Conservation (phyloP, 2,329 filamentous ascomycete species). For the Ceratocystis cacaofunesta region DNA sequence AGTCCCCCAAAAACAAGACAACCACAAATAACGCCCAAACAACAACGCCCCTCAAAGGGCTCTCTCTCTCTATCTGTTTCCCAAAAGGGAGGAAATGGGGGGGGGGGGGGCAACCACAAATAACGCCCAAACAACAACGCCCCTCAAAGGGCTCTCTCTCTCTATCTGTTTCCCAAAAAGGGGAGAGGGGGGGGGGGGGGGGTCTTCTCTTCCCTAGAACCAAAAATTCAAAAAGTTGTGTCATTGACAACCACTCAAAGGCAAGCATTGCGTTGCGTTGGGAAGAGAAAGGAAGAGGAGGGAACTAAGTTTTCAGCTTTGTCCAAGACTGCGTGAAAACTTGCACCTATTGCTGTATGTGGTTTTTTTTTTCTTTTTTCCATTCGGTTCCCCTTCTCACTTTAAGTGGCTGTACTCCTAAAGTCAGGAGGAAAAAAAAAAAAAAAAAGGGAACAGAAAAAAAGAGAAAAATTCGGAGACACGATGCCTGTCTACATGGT, state of each 20-base stretch:
- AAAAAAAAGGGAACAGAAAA: background rate
- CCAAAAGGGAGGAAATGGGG: background rate
- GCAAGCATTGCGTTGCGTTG: background rate
- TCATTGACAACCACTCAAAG: too few relatives aligned
- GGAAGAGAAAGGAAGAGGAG: background rate
- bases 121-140: background rate
- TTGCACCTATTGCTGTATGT: too few relatives aligned
- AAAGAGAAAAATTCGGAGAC: slow-evolving; percentile 2
- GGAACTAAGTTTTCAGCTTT: too few relatives aligned
- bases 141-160: background rate
- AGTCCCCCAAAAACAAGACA: background rate
- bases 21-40: background rate
- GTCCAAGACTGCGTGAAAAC: too few relatives aligned
- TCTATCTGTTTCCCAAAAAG: background rate
- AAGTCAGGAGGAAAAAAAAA: background rate
- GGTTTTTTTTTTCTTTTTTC: too few relatives aligned
- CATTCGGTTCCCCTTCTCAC: too few relatives aligned
- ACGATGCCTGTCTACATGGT: background rate
- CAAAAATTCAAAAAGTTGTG: too few relatives aligned
- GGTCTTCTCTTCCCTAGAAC: too few relatives aligned
- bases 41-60: background rate
- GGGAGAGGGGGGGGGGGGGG: background rate
- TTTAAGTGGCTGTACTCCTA: too few relatives aligned
- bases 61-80: background rate
- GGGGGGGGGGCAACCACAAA: background rate